Evolutionary conservation across 805 yeast genomes (phyloP).

Genomic region (Candida succiphila): DNA sequence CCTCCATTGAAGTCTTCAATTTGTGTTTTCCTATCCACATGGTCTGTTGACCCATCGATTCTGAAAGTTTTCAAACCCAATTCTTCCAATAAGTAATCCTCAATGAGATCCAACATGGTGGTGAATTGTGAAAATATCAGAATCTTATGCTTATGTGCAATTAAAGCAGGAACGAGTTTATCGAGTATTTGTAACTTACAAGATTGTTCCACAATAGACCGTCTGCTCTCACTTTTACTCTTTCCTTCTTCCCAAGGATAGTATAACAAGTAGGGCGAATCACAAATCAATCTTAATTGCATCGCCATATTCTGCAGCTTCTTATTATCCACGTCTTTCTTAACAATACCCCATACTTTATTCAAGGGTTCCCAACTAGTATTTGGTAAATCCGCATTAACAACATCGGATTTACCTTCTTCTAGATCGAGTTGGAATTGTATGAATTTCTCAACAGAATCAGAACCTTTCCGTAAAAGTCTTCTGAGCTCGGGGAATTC

Average conservation of each 20-base stretch:
- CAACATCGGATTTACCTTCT: slow-evolving; percentile 1
- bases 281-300: slow-evolving; percentile 79
- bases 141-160: slow-evolving; percentile 47
- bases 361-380: slow-evolving; percentile 4
- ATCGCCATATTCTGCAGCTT: slow-evolving; percentile 60
- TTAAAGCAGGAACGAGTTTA: slow-evolving; percentile 44
- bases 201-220: slow-evolving; percentile 39
- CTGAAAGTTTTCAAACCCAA: slow-evolving; percentile 40
- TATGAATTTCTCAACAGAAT: slow-evolving; percentile 31
- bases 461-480: slow-evolving; percentile 9
- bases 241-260: slow-evolving; percentile 59
- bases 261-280: slow-evolving; percentile 77
- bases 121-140: slow-evolving; percentile 86
- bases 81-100: slow-evolving; percentile 54
- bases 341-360: slow-evolving; percentile 20
- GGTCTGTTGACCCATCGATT: slow-evolving; percentile 69
- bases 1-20: slow-evolving; percentile 41
- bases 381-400: background rate
- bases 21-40: slow-evolving; percentile 53
- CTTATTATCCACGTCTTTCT: slow-evolving; percentile 36
- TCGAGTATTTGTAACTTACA: slow-evolving; percentile 67
- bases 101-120: slow-evolving; percentile 67
- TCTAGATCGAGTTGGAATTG: slow-evolving; percentile 8
- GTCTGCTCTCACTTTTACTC: slow-evolving; percentile 18
- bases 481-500: slow-evolving; percentile 10